phyloP scores from a whole-genome alignment of 2,329 filamentous ascomycete genomes.

The Xylaria multiplex region DNA sequence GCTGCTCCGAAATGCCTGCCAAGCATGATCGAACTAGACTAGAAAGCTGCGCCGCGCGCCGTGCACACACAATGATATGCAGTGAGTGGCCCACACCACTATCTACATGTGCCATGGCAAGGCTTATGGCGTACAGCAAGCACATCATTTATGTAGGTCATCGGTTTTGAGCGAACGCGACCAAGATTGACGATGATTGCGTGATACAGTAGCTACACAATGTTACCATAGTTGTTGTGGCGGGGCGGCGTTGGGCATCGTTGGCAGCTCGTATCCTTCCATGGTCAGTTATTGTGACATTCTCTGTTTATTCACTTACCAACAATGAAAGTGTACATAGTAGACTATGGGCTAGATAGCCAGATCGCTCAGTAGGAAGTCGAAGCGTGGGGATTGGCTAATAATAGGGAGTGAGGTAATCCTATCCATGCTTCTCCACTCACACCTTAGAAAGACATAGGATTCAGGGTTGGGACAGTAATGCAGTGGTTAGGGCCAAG shows the following conservation, averaged over 20 bases:
- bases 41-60: neutral
- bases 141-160: conserved; percentile 1
- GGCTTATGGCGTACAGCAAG: neutral
- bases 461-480: conserved; percentile 10
- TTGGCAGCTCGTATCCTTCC: conserved; percentile 3
- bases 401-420: conserved; percentile 20
- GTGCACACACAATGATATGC: neutral
- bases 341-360: neutral
- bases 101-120: neutral
- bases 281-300: too few species aligned
- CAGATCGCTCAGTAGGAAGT: conserved; percentile 28
- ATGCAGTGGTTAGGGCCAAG: conserved; percentile 13
- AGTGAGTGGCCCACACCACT: conserved; percentile 2
- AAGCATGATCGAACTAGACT: neutral
- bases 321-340: neutral
- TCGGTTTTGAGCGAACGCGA: conserved; percentile 2
- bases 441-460: conserved; percentile 22
- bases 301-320: too few species aligned
- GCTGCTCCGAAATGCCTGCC: neutral
- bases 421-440: conserved; percentile 21
- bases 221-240: neutral
- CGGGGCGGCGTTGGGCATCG: neutral
- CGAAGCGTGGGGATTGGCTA: conserved; percentile 26
- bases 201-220: neutral
- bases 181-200: conserved; percentile 3